Conservation (phyloP, 768 basidiomycete species). For the Collybia sp. region DNA sequence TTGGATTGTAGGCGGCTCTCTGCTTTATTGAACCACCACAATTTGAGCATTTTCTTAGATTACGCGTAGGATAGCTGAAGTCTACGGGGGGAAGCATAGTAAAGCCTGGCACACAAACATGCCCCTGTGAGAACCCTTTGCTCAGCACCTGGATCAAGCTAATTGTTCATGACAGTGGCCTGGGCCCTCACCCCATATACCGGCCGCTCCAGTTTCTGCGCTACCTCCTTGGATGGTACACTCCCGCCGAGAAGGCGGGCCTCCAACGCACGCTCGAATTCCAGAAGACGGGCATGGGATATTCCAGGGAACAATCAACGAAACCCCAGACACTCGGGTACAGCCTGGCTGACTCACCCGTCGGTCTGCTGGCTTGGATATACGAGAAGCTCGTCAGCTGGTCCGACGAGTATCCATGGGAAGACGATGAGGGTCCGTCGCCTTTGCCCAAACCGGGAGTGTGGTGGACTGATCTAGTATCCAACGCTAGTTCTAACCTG, state of each 20-base stretch:
- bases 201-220: no score
- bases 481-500: conserved; percentile 35
- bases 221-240: no score
- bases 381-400: no score
- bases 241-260: no score
- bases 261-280: no score
- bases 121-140: conserved; percentile 36
- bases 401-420: conserved; percentile 53
- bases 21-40: neutral
- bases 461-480: no score
- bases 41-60: neutral
- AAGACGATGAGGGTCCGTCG: conserved; percentile 45
- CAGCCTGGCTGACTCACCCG: no score
- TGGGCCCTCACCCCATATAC: no score
- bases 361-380: no score
- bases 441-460: conserved; percentile 1
- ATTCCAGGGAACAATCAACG: conserved; percentile 35
- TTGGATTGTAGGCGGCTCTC: conserved; percentile 9
- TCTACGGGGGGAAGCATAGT: no score
- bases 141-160: no score
- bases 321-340: conserved; percentile 53
- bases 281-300: conserved; percentile 31
- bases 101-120: conserved; percentile 53
- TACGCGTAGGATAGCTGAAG: conserved; percentile 30
- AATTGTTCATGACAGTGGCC: no score